A percentile compares a stretch with the other conserved stretches of the same genome.
Evolutionary conservation across 2,329 filamentous ascomycete species (phyloP).

Genomic region (Pezicula neosporulosa): DNA sequence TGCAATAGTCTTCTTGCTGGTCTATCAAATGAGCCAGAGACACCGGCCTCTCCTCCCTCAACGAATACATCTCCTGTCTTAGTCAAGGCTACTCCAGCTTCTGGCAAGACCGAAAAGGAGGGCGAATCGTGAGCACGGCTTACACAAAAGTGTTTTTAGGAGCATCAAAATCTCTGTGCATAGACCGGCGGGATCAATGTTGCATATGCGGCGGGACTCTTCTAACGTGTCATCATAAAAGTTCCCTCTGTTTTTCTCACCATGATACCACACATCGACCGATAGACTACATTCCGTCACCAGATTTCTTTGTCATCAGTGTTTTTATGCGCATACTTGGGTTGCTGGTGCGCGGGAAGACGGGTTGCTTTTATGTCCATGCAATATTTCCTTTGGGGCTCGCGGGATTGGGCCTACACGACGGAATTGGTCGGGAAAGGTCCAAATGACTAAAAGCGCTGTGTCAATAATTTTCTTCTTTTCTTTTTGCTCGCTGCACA

Average conservation of each 20-base stretch:
- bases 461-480: constrained; percentile 26
- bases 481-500: constrained; percentile 13
- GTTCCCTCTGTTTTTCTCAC: constrained; percentile 34
- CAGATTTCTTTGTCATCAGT: constrained; percentile 27
- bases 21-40: constrained; percentile 50
- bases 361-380: constrained; percentile 23
- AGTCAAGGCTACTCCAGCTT: constrained; percentile 58
- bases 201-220: constrained; percentile 40
- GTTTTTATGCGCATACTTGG: constrained; percentile 24
- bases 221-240: constrained; percentile 39
- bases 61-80: constrained; percentile 63
- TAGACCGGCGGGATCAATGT: constrained; percentile 38
- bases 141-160: constrained; percentile 32
- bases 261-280: constrained; percentile 40
- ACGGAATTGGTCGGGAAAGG: constrained; percentile 16
- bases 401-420: constrained; percentile 18
- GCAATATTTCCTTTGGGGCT: constrained; percentile 25
- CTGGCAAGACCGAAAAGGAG: constrained; percentile 44
- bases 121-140: constrained; percentile 35
- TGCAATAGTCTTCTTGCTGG: constrained; percentile 45
- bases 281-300: constrained; percentile 30
- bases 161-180: constrained; percentile 40
- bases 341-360: constrained; percentile 26
- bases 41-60: constrained; percentile 67
- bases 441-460: constrained; percentile 24